Evolutionary conservation across 2,329 filamentous ascomycete species (phyloP).

Genomic region (Camillea tinctor): DNA sequence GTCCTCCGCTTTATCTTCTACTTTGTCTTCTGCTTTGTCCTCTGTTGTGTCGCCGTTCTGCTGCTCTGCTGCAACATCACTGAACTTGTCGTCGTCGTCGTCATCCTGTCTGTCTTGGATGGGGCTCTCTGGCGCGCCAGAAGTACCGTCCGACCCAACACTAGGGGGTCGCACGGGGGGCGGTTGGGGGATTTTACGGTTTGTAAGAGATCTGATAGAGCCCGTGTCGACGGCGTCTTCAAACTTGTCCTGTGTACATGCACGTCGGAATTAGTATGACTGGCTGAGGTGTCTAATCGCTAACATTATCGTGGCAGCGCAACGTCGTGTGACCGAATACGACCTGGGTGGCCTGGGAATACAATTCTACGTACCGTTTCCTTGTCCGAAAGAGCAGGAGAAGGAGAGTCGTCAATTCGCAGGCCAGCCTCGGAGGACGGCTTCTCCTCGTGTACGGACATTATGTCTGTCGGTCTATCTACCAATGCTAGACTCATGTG

Average conservation of each 20-base stretch:
- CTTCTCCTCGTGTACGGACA: conserved; percentile 33
- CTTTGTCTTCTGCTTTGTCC: conserved; percentile 17
- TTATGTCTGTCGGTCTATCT: conserved; percentile 20
- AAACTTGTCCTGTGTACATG: conserved; percentile 64
- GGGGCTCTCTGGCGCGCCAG: conserved; percentile 19
- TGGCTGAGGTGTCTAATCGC: too few species aligned
- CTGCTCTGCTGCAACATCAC: conserved; percentile 17
- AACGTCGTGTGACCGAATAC: conserved; percentile 13
- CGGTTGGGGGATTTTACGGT: conserved; percentile 40
- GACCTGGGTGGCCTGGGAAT: neutral
- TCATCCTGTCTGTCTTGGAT: conserved; percentile 23
- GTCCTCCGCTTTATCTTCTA: neutral
- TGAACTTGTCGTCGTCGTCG: conserved; percentile 1
- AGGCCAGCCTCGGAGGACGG: conserved; percentile 23
- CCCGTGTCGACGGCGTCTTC: conserved; percentile 75
- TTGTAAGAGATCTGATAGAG: conserved; percentile 64
- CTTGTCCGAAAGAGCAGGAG: conserved; percentile 36
- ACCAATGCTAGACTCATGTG: conserved; percentile 3
- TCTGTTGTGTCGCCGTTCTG: conserved; percentile 8
- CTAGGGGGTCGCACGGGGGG: conserved; percentile 30
- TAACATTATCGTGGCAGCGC: neutral
- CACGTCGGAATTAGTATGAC: conserved; percentile 14
- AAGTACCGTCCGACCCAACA: conserved; percentile 24
- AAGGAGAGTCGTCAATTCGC: conserved; percentile 30
- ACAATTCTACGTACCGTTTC: conserved; percentile 36